Evolutionary conservation across 1,139 yeast species (phyloP), one percentile per base, ranked within the genome.

Genomic region (Sugiyamaella neomexicana): DNA sequence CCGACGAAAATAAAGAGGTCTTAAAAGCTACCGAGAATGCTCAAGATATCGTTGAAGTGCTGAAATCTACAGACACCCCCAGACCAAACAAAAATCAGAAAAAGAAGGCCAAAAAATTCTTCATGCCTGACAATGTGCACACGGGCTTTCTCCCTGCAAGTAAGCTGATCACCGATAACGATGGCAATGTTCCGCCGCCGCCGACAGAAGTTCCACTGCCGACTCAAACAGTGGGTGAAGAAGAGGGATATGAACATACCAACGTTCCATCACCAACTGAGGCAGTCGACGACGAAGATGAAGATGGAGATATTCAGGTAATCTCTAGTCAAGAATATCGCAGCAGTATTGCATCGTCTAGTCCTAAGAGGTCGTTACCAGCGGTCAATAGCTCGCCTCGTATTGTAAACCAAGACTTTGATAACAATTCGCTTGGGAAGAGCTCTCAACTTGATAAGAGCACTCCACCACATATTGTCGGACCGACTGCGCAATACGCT

Each of bases 41-140:
- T 43, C 82, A 79, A 4, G 90, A 86, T 63, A 81, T 83, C 10
- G 93, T 86, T 58, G 84, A 86, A 59, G 79, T 88, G 59, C 76
- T 7, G 67, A 68, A 53, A 55, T 55, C 45, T 58, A 47, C 57
- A 50, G 39, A 59, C 55, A 43, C 55, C 46, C 25, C 49, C 8
- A 34, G n/a, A n/a, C 3, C 38, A n/a, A 34, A n/a, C 27, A 45
- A 57, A 50, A 43, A 59, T 55, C 58, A 52, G 38, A 59, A 52
- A 36, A 59, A 58, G 56, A 59, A 55, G 55, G 68, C 67, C 48
- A 79, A 79, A 59, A 69, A 71, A 53, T 88, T 88, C 62, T 82
- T 82, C 67, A 83, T 88, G 89, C 96, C 96, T 0, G 91, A 86
- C 60, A 78, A 83, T 65, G 96, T 83, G 2, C 80, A 78, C 34